A percentile compares a stretch with the other conserved stretches of the same genome.
Conservation (phyloP, 1,284 basidiomycete genomes). For the Marasmius fiardii region DNA sequence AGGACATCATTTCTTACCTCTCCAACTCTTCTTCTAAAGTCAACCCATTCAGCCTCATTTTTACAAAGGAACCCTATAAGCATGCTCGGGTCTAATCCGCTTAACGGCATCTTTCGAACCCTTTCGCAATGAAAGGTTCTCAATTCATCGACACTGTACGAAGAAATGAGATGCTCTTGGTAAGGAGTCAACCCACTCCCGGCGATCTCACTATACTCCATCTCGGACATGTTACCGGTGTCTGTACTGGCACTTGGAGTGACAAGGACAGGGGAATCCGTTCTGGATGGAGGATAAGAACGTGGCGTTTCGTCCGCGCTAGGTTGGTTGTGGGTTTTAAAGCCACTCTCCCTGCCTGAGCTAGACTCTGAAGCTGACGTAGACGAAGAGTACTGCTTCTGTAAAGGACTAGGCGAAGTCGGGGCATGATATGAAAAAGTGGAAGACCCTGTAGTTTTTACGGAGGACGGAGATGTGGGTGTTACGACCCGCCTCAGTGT, state of each 20-base stretch:
- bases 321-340: conserved; percentile 14
- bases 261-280: conserved; percentile 11
- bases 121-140: conserved; percentile 93
- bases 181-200: conserved; percentile 23
- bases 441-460: conserved; percentile 46
- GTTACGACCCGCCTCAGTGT: conserved; percentile 11
- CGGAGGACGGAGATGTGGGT: conserved; percentile 54
- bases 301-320: conserved; percentile 3
- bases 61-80: conserved; percentile 88
- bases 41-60: conserved; percentile 81
- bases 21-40: conserved; percentile 71
- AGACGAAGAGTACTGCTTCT: conserved; percentile 48
- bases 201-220: conserved; percentile 34
- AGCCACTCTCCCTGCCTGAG: conserved; percentile 26
- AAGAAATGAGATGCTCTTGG: conserved; percentile 38
- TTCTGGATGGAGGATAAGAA: conserved; percentile 7
- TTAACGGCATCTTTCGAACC: conserved; percentile 89
- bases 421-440: conserved; percentile 47
- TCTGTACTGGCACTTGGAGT: conserved; percentile 20
- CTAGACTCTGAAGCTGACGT: conserved; percentile 35
- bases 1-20: conserved; percentile 47
- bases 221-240: conserved; percentile 29
- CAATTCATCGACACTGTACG: conserved; percentile 58
- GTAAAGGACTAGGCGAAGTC: conserved; percentile 55
- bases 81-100: conserved; percentile 96